Conservation (phyloP, 345 rosid genomes). For the Lepidium sativum region DNA sequence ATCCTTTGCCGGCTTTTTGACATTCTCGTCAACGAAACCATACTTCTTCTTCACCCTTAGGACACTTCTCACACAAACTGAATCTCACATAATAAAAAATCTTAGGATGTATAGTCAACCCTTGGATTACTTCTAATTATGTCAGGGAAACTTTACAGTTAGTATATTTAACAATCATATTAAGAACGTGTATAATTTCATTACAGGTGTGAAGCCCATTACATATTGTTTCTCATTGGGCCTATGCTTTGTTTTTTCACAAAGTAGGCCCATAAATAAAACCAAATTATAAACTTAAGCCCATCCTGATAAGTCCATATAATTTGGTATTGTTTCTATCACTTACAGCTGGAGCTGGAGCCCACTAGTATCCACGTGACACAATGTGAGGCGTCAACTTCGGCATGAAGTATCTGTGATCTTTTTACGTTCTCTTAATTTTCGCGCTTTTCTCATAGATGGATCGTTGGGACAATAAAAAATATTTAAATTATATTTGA, state of each 20-base stretch:
- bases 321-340: not conserved
- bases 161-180: not conserved
- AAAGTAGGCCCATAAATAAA: not conserved
- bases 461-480: no score
- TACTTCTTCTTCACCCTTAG: no score
- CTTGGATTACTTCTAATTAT: not conserved
- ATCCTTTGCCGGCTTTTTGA: no score
- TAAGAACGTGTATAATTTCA: no score
- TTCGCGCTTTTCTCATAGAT: constrained; percentile 17
- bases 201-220: no score
- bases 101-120: constrained; percentile 1
- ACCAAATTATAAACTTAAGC: not conserved
- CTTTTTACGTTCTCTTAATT: no score
- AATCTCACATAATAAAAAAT: not conserved
- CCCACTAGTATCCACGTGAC: constrained; percentile 16
- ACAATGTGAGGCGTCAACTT: not conserved
- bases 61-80: not conserved
- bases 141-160: not conserved
- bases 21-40: no score
- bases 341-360: not conserved
- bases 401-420: no score
- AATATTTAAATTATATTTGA: no score
- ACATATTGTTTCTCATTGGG: no score
- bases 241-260: no score
- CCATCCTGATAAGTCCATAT: not conserved